Evolutionary conservation across 805 yeast genomes (phyloP).

Genomic region (Torulaspora microellipsoides): DNA sequence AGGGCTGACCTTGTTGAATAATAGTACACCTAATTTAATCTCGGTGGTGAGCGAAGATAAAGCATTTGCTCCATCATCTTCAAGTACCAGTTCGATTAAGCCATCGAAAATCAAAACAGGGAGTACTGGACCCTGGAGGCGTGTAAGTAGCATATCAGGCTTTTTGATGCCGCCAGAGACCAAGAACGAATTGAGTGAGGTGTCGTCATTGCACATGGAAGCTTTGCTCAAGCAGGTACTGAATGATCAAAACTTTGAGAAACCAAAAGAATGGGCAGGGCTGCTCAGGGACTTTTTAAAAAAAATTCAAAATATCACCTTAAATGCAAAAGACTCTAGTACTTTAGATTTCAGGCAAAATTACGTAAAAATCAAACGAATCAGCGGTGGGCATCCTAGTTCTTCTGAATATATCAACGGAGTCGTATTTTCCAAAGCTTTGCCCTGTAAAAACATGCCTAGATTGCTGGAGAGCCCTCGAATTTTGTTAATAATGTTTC

Average conservation of each 20-base stretch:
- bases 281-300: slow-evolving; percentile 49
- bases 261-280: slow-evolving; percentile 54
- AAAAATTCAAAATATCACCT: slow-evolving; percentile 53
- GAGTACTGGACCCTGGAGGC: slow-evolving; percentile 18
- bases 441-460: slow-evolving; percentile 80
- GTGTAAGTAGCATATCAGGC: slow-evolving; percentile 21
- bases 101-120: slow-evolving; percentile 8
- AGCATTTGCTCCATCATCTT: slow-evolving; percentile 8
- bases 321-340: slow-evolving; percentile 59
- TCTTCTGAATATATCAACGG: slow-evolving; percentile 71
- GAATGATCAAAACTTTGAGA: slow-evolving; percentile 49
- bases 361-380: slow-evolving; percentile 79
- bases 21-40: slow-evolving; percentile 34
- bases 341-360: slow-evolving; percentile 76
- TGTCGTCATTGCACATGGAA: slow-evolving; percentile 42
- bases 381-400: slow-evolving; percentile 65
- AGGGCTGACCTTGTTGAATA: slow-evolving; percentile 23
- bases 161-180: slow-evolving; percentile 14
- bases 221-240: slow-evolving; percentile 55
- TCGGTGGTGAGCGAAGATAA: slow-evolving; percentile 24
- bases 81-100: slow-evolving; percentile 5
- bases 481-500: slow-evolving; percentile 80
- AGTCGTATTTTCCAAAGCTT: slow-evolving; percentile 72
- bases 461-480: slow-evolving; percentile 58
- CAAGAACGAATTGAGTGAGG: slow-evolving; percentile 35